A percentile compares a stretch with the other conserved stretches of the same genome.
These are phyloP conservation scores for Pinus taeda DNA, from an alignment of 75 land plant genomes.

Conservation along the genomic window DNA sequence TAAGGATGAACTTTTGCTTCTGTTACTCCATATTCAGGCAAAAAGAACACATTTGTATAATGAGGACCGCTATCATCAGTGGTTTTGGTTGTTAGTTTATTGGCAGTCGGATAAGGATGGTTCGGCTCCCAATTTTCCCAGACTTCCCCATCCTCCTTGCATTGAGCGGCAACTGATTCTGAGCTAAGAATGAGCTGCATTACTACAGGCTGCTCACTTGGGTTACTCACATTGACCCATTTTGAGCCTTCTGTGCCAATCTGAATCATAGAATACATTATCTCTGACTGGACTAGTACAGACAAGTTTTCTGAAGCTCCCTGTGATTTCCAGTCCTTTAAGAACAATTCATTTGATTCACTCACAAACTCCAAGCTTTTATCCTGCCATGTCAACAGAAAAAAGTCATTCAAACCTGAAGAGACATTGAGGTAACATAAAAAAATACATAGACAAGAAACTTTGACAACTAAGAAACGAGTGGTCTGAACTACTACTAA, in stretches of 20 bases:
- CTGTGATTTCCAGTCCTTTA: constrained; percentile 46
- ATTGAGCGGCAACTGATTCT: constrained; percentile 33
- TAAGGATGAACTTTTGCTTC: constrained; percentile 55
- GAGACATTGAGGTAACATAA: neutral
- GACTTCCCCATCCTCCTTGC: constrained; percentile 18
- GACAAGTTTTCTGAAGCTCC: constrained; percentile 27
- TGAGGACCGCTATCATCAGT: neutral
- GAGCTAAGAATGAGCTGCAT: constrained; percentile 70
- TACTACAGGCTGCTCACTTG: constrained; percentile 42
- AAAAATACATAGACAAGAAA: neutral
- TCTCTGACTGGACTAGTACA: constrained; percentile 42
- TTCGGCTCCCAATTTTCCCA: constrained; percentile 4
- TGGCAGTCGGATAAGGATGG: constrained; percentile 10
- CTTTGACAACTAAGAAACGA: neutral
- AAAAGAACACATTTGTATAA: constrained; percentile 33
- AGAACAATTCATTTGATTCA: constrained; percentile 39
- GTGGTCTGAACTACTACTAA: too few species aligned
- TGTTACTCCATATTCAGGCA: constrained; percentile 38
- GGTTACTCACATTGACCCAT: constrained; percentile 57
- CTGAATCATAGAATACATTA: constrained; percentile 40
- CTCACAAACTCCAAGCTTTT: neutral
- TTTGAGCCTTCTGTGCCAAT: constrained; percentile 36
- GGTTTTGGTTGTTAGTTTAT: constrained; percentile 9
- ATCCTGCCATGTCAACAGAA: constrained; percentile 2
- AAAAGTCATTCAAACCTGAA: neutral